Percentiles rank a stretch among this genome's conserved stretches.
phyloP scores from a whole-genome alignment of 2,329 filamentous ascomycete species.

The Sclerotinia minor region DNA sequence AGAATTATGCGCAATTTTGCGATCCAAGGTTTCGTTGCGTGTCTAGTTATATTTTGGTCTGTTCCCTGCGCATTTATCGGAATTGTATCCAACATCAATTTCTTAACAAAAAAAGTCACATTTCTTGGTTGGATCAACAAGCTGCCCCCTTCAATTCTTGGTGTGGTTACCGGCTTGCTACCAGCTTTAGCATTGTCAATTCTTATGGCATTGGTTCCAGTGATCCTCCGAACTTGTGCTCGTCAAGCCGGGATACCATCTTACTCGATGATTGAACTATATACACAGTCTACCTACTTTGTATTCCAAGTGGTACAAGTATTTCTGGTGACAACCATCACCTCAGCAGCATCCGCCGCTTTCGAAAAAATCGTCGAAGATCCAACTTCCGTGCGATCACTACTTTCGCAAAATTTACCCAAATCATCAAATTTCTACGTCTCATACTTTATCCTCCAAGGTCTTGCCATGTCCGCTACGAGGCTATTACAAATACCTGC shows the following conservation, averaged over 20 bases:
- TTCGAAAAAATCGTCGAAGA: slow-evolving; percentile 52
- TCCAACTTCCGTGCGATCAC: slow-evolving; percentile 48
- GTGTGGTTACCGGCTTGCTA: slow-evolving; percentile 62
- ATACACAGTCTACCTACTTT: slow-evolving; percentile 65
- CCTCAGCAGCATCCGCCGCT: slow-evolving; percentile 60
- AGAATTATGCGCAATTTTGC: slow-evolving; percentile 55
- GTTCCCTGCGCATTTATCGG: slow-evolving; percentile 66
- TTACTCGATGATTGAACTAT: slow-evolving; percentile 59
- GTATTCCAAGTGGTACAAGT: slow-evolving; percentile 64
- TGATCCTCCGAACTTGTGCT: slow-evolving; percentile 61
- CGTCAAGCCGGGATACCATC: slow-evolving; percentile 60
- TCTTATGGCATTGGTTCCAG: slow-evolving; percentile 61
- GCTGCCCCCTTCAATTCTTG: slow-evolving; percentile 55
- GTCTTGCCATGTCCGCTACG: slow-evolving; percentile 60
- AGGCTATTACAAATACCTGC: slow-evolving; percentile 60
- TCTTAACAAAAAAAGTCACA: slow-evolving; percentile 51
- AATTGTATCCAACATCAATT: slow-evolving; percentile 63
- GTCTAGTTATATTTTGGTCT: slow-evolving; percentile 66
- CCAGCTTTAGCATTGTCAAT: slow-evolving; percentile 60
- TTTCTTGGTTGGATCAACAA: slow-evolving; percentile 60
- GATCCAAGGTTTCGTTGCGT: slow-evolving; percentile 54
- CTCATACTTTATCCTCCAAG: slow-evolving; percentile 67
- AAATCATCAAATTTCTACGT: slow-evolving; percentile 67
- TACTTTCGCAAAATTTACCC: slow-evolving; percentile 60
- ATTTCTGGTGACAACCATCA: slow-evolving; percentile 66